Base-by-base conservation (phyloP, 1,284 basidiomycete species). In the Phenoliferia sp. region DNA sequence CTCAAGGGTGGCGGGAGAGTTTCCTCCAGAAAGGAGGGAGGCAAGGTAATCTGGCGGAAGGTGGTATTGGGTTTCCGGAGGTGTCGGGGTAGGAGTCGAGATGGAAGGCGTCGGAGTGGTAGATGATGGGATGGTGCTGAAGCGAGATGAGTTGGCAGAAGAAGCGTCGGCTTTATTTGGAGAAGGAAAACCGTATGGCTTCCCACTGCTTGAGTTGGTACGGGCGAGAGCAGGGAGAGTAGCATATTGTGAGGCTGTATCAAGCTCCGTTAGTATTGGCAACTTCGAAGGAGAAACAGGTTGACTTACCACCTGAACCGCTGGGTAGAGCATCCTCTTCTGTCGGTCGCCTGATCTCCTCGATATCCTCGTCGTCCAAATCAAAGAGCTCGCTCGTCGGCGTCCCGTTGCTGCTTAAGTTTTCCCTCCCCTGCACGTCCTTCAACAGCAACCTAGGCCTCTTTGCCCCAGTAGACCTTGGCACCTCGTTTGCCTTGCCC, bases 381-480 rank as follows among this genome's bases (percentile, higher is more conserved):
- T 70, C 69, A 6, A 60, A 61, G 12, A n/a, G 36, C 50, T 28
- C 64, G 64, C 16, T 64, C 65, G 10, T 62, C 35, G 52, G 36
- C n/a, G 57, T 58, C 35, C 63, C n/a, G 19, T 33, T 33, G 44
- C 26, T 66, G 1, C 68, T 33, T n/a, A 60, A 52, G 26, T 62
- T 60, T 48, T 71, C 64, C 36, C 78, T 74, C 34, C 75, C 73
- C 58, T 78, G 77, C 2, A 81, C 83, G 71, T 86, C 85, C 63
- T 86, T 86, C 63, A 90, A 89, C 85, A 90, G 82, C 54, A 91
- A 77, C 59, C 84, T 81, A 15, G 31, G 31, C 35, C 82, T 80
- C 61, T 83, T 81, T 85, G 82, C 26, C 80, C 81, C 32, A 81
- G 76, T 6, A n/a, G 16, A 6, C n/a, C 54, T 29, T 4, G 54